Conservation (phyloP, 2,329 filamentous ascomycete genomes). For the Graphium sp. region DNA sequence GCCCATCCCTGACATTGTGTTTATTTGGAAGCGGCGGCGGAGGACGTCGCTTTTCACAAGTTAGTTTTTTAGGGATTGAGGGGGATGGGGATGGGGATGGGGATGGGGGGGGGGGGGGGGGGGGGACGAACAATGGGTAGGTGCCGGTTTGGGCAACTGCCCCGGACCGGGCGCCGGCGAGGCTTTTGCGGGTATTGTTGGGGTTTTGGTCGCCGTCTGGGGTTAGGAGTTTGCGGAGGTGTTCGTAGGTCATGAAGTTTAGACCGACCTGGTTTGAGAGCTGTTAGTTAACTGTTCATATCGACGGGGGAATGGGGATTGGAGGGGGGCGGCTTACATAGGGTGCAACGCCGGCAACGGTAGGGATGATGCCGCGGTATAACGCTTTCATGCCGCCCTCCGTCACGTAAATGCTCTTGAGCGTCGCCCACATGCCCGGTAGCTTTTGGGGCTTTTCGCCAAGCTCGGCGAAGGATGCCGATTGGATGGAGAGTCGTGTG, state of each 20-base stretch:
- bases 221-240: slow-evolving; percentile 68
- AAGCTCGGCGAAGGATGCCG: slow-evolving; percentile 79
- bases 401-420: slow-evolving; percentile 71
- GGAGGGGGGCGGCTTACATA: too few relatives aligned
- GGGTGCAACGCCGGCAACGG: slow-evolving; percentile 85
- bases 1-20: slow-evolving; percentile 97
- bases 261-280: slow-evolving; percentile 54
- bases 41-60: slow-evolving; percentile 55
- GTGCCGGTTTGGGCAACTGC: slow-evolving; percentile 95
- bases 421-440: slow-evolving; percentile 82
- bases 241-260: slow-evolving; percentile 98
- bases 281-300: not conserved
- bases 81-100: slow-evolving; percentile 1
- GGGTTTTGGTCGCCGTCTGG: slow-evolving; percentile 79
- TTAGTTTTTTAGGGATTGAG: slow-evolving; percentile 9
- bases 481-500: slow-evolving; percentile 90
- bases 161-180: slow-evolving; percentile 85
- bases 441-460: slow-evolving; percentile 47
- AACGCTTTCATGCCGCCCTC: slow-evolving; percentile 75
- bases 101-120: not conserved
- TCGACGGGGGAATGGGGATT: not conserved
- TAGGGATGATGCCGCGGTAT: slow-evolving; percentile 90
- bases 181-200: slow-evolving; percentile 60
- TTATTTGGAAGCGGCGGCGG: slow-evolving; percentile 89
- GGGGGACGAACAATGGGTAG: slow-evolving; percentile 71